Evolutionary conservation across 1,284 basidiomycete species (phyloP).

Genomic region (Sanghuangporus weigelae): DNA sequence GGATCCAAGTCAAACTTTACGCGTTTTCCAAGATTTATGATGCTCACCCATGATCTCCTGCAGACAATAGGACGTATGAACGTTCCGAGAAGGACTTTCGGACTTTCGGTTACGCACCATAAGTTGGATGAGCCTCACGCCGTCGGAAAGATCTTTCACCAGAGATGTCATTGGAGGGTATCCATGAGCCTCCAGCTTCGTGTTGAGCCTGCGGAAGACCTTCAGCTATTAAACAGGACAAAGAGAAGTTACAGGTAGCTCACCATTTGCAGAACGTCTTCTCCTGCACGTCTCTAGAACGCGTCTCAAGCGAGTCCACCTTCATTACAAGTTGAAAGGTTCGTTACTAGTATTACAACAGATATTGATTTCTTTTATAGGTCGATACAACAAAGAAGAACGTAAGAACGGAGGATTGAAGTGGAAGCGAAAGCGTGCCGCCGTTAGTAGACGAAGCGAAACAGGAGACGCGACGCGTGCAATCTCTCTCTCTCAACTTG

Average conservation of each 20-base stretch:
- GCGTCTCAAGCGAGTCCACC: constrained; percentile 51
- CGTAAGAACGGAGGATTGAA: constrained; percentile 31
- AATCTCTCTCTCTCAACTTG: constrained; percentile 44
- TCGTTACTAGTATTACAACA: neutral
- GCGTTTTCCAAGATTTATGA: neutral
- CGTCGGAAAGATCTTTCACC: constrained; percentile 88
- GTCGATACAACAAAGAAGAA: constrained; percentile 84
- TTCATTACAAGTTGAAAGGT: neutral
- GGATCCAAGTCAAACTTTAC: constrained; percentile 13
- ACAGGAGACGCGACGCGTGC: constrained; percentile 69
- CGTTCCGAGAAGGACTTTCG: constrained; percentile 3
- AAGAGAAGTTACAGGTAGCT: constrained; percentile 9
- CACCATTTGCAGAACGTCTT: constrained; percentile 87
- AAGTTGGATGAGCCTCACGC: constrained; percentile 89
- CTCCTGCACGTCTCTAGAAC: constrained; percentile 66
- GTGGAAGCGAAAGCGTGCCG: neutral
- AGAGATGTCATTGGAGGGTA: constrained; percentile 91
- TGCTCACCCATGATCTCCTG: constrained; percentile 89
- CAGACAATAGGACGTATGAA: constrained; percentile 10
- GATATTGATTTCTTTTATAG: neutral
- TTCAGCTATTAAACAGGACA: constrained; percentile 7
- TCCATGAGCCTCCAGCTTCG: constrained; percentile 82
- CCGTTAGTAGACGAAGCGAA: neutral
- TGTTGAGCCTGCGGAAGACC: constrained; percentile 71
- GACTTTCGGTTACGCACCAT: constrained; percentile 42